These are phyloP conservation scores for Coniochaeta sp. DNA, from an alignment of 2,329 filamentous ascomycete species.

Conservation along the genomic window DNA sequence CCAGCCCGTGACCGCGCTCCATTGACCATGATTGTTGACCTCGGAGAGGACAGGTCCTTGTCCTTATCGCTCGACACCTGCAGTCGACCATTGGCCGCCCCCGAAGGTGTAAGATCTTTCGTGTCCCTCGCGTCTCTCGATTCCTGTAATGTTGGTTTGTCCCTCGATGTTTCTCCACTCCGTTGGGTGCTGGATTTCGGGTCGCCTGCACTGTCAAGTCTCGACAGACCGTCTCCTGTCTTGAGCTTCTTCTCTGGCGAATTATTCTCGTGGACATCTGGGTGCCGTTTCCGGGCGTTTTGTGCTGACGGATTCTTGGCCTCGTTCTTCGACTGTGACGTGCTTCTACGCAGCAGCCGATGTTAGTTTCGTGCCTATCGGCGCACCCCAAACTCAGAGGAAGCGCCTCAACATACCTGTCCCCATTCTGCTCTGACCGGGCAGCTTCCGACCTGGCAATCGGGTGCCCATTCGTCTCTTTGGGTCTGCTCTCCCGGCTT, in stretches of 20 bases:
- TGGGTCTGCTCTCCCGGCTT: slow-evolving; percentile 3
- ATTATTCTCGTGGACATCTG: slow-evolving; percentile 34
- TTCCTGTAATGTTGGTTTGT: slow-evolving; percentile 8
- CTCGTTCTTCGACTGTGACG: slow-evolving; percentile 9
- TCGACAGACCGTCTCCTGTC: slow-evolving; percentile 22
- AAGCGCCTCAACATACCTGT: slow-evolving; percentile 17
- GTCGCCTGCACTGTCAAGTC: slow-evolving; percentile 2
- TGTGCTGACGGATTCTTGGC: slow-evolving; percentile 20
- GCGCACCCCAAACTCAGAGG: neutral
- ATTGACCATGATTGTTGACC: slow-evolving; percentile 18
- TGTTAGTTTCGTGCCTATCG: neutral
- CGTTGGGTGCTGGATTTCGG: slow-evolving; percentile 9
- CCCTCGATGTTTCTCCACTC: slow-evolving; percentile 7
- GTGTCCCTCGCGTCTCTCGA: slow-evolving; percentile 9
- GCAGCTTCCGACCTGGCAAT: slow-evolving; percentile 15
- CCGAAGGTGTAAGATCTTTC: neutral
- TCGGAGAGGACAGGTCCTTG: slow-evolving; percentile 11
- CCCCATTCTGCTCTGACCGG: slow-evolving; percentile 20
- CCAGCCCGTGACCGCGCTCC: slow-evolving; percentile 14
- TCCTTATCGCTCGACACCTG: slow-evolving; percentile 5
- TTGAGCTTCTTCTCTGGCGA: slow-evolving; percentile 40
- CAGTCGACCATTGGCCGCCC: neutral
- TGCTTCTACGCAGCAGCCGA: slow-evolving; percentile 21
- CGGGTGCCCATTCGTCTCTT: neutral
- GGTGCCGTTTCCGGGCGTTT: slow-evolving; percentile 38